phyloP scores from a whole-genome alignment of 2,329 filamentous ascomycete genomes.

The Talaromyces sp. region DNA sequence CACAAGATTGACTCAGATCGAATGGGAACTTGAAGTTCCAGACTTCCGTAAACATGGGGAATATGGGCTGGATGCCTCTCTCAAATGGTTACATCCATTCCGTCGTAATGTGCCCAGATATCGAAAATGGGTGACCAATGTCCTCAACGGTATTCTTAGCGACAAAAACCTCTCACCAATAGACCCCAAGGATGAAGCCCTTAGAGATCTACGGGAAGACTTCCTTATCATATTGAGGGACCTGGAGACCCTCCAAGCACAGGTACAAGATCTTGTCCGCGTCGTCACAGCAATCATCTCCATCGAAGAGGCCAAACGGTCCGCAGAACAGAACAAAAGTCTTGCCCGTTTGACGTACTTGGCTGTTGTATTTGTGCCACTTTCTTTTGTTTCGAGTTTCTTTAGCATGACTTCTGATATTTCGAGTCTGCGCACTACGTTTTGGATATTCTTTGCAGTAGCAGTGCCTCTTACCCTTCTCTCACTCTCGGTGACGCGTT shows the following conservation, averaged over 20 bases:
- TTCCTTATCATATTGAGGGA: neutral
- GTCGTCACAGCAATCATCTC: slow-evolving; percentile 8
- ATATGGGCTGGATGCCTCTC: neutral
- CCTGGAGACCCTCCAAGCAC: slow-evolving; percentile 1
- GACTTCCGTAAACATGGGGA: neutral
- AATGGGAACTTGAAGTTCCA: slow-evolving; percentile 5
- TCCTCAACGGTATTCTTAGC: neutral
- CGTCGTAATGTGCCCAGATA: slow-evolving; percentile 9
- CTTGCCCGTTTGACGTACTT: slow-evolving; percentile 10
- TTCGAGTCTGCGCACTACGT: slow-evolving; percentile 3
- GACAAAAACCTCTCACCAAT: neutral
- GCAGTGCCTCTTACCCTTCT: slow-evolving; percentile 2
- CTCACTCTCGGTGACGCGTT: neutral
- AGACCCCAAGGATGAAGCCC: neutral
- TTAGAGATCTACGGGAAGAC: neutral
- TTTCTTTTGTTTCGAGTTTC: slow-evolving; percentile 13
- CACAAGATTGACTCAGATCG: slow-evolving; percentile 1
- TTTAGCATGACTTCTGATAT: slow-evolving; percentile 12
- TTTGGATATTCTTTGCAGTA: slow-evolving; percentile 11
- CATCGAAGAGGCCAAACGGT: slow-evolving; percentile 11
- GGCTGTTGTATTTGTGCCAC: slow-evolving; percentile 9
- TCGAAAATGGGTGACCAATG: slow-evolving; percentile 2
- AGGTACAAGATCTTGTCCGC: slow-evolving; percentile 6
- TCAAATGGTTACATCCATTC: slow-evolving; percentile 8
- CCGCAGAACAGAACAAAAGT: slow-evolving; percentile 10